phyloP scores from a whole-genome alignment of 768 basidiomycete species.

The Zangia roseola region DNA sequence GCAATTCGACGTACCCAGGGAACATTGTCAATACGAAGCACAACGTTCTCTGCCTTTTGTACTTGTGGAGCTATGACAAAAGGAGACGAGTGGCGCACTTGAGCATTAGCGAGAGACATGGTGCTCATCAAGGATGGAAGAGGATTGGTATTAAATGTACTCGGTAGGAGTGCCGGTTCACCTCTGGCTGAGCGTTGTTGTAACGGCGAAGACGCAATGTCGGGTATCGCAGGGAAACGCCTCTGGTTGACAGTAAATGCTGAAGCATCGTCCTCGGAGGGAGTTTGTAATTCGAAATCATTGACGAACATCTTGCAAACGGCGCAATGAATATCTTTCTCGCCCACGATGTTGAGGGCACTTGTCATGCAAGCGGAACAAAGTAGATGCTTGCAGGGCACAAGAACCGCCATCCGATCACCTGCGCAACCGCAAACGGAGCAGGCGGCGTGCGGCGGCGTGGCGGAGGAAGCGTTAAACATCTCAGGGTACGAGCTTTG shows the following conservation, averaged over 20 bases:
- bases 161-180: constrained; percentile 29
- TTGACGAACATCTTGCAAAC: constrained; percentile 70
- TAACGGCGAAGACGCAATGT: constrained; percentile 20
- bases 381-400: constrained; percentile 72
- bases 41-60: too few relatives aligned
- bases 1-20: too few relatives aligned
- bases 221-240: constrained; percentile 7
- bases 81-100: constrained; percentile 11
- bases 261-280: constrained; percentile 26
- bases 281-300: constrained; percentile 57
- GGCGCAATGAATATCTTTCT: constrained; percentile 85
- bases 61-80: constrained; percentile 8
- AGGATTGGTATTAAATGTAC: constrained; percentile 22
- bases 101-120: constrained; percentile 30
- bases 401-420: constrained; percentile 59
- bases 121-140: constrained; percentile 35
- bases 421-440: constrained; percentile 59
- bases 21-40: too few relatives aligned
- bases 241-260: constrained; percentile 14
- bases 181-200: constrained; percentile 25
- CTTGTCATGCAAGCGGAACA: constrained; percentile 84
- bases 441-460: constrained; percentile 39
- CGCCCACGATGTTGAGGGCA: constrained; percentile 84
- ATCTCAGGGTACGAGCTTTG: constrained; percentile 22
- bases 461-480: constrained; percentile 14